Evolutionary conservation across 108 stramenopile genomes (phyloP), one percentile per base, ranked within the genome.

Genomic region (Nannochloropsis gaditana): DNA sequence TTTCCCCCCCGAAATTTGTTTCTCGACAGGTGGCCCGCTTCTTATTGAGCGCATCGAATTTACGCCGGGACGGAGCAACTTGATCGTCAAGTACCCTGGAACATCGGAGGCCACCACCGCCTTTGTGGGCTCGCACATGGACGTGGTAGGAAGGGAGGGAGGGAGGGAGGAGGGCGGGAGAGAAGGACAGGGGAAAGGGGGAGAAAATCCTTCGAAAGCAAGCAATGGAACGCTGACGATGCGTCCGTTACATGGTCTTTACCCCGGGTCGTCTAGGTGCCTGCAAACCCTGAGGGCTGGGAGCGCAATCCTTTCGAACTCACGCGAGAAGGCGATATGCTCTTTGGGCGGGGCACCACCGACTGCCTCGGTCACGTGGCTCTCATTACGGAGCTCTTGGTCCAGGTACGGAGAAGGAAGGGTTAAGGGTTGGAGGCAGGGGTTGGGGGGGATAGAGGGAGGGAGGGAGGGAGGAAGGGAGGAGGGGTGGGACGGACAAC

Each of bases 351-450:
- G 9, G 92, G 92, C 17, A 92, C 92, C 19, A 92, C 92, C 11
- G 92, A 92, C 82, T 93, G 92, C 89, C 89, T 93, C n/a, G 92
- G 92, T 41, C 92, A 93, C 81, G 92, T 93, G 45, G 92, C 92
- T 9, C 86, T 93, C 90, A 83, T 93, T 43, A 93, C 92, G 41
- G 90, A 90, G 44, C 85, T 92, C 41, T 59, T 91, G 17, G 80
- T 88, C 85, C 87, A 86, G 47, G 86, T 73, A 6, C 15, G 4
- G 59, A 73, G n/a, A n/a, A 8, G n/a, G 59, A 8, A 73, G 59
- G 6, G 31, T 31, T 31, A 31, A 31, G 0, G 31, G 31, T 31
- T 31, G 31, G 31, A 31, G 31, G 31, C 31, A 31, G 31, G 31
- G 31, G 31, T 31, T 31, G 31, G n/a, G 6, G 3, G n/a, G 4